A percentile compares a stretch with the other conserved stretches of the same genome.
Conservation (phyloP, 2,329 filamentous ascomycete genomes). For the Daldinia sp. region DNA sequence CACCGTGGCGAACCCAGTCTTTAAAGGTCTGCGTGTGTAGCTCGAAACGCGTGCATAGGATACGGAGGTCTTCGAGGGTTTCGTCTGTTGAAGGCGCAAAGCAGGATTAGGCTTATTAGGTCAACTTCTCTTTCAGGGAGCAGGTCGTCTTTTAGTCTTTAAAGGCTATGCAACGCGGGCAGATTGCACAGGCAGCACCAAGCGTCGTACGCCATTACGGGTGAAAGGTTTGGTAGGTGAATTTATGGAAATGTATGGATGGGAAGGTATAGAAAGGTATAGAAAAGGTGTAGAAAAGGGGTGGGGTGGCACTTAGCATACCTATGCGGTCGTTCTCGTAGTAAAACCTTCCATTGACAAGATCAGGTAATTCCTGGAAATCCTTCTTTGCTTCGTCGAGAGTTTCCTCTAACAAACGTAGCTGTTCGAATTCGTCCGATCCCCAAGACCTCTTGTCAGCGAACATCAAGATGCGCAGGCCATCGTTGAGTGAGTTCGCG, state of each 20-base stretch:
- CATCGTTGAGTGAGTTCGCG: constrained; percentile 62
- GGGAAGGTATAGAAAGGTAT: neutral
- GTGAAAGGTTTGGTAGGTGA: neutral
- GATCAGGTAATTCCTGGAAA: constrained; percentile 64
- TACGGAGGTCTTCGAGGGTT: constrained; percentile 60
- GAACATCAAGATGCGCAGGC: constrained; percentile 62
- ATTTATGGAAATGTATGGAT: neutral
- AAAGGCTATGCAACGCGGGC: too few species aligned
- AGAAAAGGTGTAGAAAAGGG: too few species aligned
- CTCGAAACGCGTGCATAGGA: constrained; percentile 56
- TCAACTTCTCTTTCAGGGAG: constrained; percentile 35
- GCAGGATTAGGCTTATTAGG: constrained; percentile 34
- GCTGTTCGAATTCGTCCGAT: constrained; percentile 66
- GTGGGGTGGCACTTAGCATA: constrained; percentile 51
- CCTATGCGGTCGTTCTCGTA: constrained; percentile 65
- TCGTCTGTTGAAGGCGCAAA: constrained; percentile 51
- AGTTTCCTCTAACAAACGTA: constrained; percentile 61
- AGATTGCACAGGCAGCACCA: too few species aligned
- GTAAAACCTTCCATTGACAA: constrained; percentile 65
- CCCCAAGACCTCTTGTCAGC: constrained; percentile 68
- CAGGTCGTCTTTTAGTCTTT: too few species aligned
- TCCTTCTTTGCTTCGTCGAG: constrained; percentile 68
- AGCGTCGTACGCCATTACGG: neutral
- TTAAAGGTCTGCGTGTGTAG: constrained; percentile 59
- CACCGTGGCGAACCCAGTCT: constrained; percentile 64